Base-by-base conservation (phyloP, 495 filamentous ascomycete species). In the Annulohypoxylon moriforme region DNA sequence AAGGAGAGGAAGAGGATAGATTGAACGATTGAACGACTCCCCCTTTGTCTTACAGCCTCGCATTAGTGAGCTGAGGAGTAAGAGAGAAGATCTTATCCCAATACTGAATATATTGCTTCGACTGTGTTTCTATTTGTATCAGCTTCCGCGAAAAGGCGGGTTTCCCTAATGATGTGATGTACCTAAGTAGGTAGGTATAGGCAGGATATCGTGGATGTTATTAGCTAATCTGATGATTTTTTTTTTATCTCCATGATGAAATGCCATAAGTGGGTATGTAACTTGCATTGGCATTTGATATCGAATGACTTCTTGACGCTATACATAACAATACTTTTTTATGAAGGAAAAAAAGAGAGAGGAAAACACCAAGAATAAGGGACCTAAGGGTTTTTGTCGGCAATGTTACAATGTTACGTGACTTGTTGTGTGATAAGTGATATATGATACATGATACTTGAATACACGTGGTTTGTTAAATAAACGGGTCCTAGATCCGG, bases 391-490 rank as follows among this genome's bases (percentile, higher is more conserved):
- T 25, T 49, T 49, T 9, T 13, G 46, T 49, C 46, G 46, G 46
- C 20, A 55, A 55, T 55, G 27, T 18, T 31, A 55, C 20, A 55
- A 55, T 55, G 27, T 18, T 31, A 55, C 50, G 50, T 55, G 50
- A 55, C 24, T 55, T 44, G n/a, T 18, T 18, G 13, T 44, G 40
- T 44, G 40, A 44, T 44, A 44, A 18, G 16, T 50, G 46, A 50
- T 50, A 50, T 11, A 8, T 50, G 50, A 33, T 50, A 50, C 46
- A 50, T 18, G 29, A 44, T 50, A 50, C 8, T 13, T 11, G 24
- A 50, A 50, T 55, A 22, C 50, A 56, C 62, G 62, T 65, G 62
- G 49, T 57, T 44, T 9, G 18, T 59, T 38, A 14, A 38, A 49
- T 20, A 59, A 18, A 20, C 8, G 27, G 25, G 7, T 27, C 16